A percentile compares a stretch with the other conserved stretches of the same genome.
Conservation (phyloP, 345 rosid species). For the Raphanus raphanistrum region DNA sequence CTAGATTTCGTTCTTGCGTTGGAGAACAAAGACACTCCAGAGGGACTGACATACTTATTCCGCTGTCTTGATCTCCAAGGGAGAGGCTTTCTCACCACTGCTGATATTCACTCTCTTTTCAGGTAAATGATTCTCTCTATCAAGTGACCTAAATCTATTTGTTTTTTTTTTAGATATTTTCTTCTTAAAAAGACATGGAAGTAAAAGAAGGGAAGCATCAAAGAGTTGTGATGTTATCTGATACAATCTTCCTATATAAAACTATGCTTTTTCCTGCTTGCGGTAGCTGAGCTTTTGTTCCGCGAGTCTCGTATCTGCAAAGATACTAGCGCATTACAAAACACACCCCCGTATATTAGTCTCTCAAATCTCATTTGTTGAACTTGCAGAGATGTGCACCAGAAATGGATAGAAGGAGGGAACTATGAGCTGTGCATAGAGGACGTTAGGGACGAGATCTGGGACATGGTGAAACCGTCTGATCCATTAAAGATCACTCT, state of each 20-base stretch:
- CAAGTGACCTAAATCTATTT: neutral
- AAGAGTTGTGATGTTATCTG: conserved; percentile 76
- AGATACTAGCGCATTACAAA: conserved; percentile 41
- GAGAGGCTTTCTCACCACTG: conserved; percentile 88
- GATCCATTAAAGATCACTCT: conserved; percentile 74
- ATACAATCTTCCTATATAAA: conserved; percentile 88
- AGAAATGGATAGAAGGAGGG: conserved; percentile 99
- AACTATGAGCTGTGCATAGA: conserved; percentile 96
- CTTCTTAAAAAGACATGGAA: conserved; percentile 49
- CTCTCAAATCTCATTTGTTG: neutral
- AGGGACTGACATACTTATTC: conserved; percentile 90
- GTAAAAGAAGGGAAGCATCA: conserved; percentile 92
- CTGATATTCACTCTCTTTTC: conserved; percentile 98
- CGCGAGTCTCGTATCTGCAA: conserved; percentile 71
- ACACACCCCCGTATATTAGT: neutral
- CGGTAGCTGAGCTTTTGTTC: conserved; percentile 52
- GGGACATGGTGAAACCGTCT: conserved; percentile 99
- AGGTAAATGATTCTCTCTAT: conserved; percentile 48
- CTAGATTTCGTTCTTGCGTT: conserved; percentile 93
- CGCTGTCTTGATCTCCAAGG: conserved; percentile 91
- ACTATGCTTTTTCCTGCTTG: conserved; percentile 83
- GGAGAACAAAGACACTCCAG: conserved; percentile 97
- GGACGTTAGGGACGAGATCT: conserved; percentile 95
- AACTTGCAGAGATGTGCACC: conserved; percentile 84
- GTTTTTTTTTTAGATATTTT: neutral